Evolutionary conservation across 495 filamentous ascomycete species (phyloP).

Genomic region (Neurospora cerealis): DNA sequence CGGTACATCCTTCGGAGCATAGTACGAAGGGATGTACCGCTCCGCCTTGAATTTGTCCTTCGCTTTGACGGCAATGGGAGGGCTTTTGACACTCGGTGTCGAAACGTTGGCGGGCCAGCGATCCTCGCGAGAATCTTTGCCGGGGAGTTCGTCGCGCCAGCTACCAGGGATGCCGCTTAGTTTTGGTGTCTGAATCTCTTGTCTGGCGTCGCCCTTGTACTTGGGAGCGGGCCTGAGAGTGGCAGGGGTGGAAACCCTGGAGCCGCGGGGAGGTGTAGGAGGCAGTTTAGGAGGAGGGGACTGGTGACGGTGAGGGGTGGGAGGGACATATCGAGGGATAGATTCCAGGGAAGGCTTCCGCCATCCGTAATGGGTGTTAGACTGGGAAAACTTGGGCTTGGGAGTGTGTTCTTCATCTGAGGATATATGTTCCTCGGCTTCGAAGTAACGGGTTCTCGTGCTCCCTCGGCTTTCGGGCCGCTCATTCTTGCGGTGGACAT

Average conservation of each 20-base stretch:
- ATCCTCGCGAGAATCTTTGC: not conserved
- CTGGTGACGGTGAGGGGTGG: fast-evolving
- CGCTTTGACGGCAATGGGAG: fast-evolving
- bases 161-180: not conserved
- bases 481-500: fast-evolving
- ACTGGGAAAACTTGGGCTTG: fast-evolving
- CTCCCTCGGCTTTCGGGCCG: not conserved
- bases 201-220: fast-evolving
- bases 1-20: not conserved
- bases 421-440: not conserved
- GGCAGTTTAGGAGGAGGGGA: not conserved
- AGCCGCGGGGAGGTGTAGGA: not conserved
- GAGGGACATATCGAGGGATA: too few relatives aligned
- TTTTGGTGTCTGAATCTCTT: not conserved
- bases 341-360: fast-evolving
- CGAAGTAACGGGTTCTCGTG: not conserved
- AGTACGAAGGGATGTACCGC: not conserved
- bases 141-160: not conserved
- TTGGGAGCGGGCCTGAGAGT: not conserved
- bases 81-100: not conserved
- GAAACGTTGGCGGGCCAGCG: not conserved
- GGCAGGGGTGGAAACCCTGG: not conserved
- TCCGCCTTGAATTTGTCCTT: not conserved
- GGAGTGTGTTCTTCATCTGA: not conserved
- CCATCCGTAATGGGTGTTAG: not conserved